These are phyloP conservation scores for Chlorella variabilis DNA, from an alignment of 163 green algal genomes.

Conservation along the genomic window DNA sequence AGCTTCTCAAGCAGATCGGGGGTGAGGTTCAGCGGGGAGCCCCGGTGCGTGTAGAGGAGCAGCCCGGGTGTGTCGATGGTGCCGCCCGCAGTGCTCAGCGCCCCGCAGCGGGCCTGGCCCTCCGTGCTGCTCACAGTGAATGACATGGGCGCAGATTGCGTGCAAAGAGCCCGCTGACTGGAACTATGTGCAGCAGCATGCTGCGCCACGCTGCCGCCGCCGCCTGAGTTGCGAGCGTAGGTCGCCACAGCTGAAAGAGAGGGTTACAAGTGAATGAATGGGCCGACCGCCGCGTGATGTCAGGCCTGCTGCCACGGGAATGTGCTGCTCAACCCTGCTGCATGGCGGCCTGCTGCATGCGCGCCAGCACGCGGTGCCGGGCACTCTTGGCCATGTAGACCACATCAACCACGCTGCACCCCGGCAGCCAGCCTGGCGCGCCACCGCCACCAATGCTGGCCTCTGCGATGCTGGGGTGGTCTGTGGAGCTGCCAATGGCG, in stretches of 20 bases:
- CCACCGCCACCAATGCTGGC: neutral
- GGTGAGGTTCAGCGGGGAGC: slow-evolving; percentile 56
- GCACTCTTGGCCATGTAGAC: slow-evolving; percentile 23
- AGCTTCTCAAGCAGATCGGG: slow-evolving; percentile 67
- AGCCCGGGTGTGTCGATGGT: slow-evolving; percentile 56
- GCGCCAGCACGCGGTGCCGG: slow-evolving; percentile 17
- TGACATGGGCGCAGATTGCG: no score
- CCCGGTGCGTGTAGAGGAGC: slow-evolving; percentile 68
- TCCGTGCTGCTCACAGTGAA: slow-evolving; percentile 28
- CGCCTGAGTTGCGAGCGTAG: no score
- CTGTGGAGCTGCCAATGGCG: slow-evolving; percentile 29
- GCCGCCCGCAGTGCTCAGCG: slow-evolving; percentile 6
- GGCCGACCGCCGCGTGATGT: no score
- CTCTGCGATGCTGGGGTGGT: slow-evolving; percentile 5
- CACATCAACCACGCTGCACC: slow-evolving; percentile 24
- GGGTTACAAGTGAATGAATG: no score
- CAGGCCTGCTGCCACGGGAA: no score
- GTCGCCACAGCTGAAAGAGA: no score
- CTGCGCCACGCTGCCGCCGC: no score
- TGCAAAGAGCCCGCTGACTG: no score
- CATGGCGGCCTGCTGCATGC: slow-evolving; percentile 10
- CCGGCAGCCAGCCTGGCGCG: neutral
- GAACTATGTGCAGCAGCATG: no score
- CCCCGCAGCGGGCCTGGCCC: slow-evolving; percentile 31
- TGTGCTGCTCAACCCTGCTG: slow-evolving; percentile 1